Base-by-base conservation (phyloP, 306 rosid genomes). In the Pterocarpus macrocarpus region DNA sequence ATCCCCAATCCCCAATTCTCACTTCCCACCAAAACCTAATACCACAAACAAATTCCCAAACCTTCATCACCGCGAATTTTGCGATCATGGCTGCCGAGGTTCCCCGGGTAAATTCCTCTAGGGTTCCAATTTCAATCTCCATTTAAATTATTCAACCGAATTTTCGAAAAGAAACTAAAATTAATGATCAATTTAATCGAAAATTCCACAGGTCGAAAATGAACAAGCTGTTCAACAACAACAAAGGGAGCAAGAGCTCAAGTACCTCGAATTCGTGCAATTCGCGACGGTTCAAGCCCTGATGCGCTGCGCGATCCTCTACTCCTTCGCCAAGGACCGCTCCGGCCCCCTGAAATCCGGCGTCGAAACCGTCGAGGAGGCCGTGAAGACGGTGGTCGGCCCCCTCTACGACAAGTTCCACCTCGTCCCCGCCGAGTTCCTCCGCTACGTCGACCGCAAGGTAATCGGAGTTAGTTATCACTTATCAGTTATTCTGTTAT, bases 321-420 rank as follows among this genome's bases (percentile, higher is more conserved):
- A 86, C 53, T 16, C 81, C 1, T 76, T 59, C 44, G 89, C 85
- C 0, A 86, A 83, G 66, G 85, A 86, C 9, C 87, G 80, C 32
- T 43, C 87, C 8, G 89, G 89, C 13, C 89, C 89, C 12, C 81
- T 86, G 34, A 83, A 86, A 17, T n/a, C 87, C 3, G 89, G 89
- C 53, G 89, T 86, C 0, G 83, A 86, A 49, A 80, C 83, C 55
- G 85, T 86, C 0, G 89, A 86, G 64, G 89, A 84, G 56, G 82
- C 87, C 2, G 83, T 86, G 4, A 86, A 83, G 75, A 86, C 75
- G 3, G 89, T 83, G 0, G 85, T 86, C 0, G 87, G 62, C 8
- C 89, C 89, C 7, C 87, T 86, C 32, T 86, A 83, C 79, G 78
- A 76, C 35, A 83, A 81, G n/a, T 80, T 80, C 73, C 87, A 80